A percentile compares a stretch with the other conserved stretches of the same genome.
Evolutionary conservation across 306 rosid genomes (phyloP).

Genomic region (Cercis canadensis): DNA sequence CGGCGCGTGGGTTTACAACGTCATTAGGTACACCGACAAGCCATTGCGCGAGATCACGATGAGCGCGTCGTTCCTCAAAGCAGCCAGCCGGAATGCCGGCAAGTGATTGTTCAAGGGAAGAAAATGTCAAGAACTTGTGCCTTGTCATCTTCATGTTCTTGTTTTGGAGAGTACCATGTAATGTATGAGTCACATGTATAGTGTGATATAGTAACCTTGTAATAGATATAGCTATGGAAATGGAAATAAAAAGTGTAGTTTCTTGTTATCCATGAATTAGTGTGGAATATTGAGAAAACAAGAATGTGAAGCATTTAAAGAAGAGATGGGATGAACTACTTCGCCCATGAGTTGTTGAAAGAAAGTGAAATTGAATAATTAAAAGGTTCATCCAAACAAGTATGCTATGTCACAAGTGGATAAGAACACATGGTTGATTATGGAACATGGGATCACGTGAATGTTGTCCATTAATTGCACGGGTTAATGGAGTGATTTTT

Average conservation of each 20-base stretch:
- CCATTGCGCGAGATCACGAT: constrained; percentile 71
- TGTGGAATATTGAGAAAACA: no score
- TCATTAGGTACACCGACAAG: constrained; percentile 64
- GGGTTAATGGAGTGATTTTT: not conserved
- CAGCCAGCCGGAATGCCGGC: not conserved
- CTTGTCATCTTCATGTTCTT: no score
- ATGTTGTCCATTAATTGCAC: constrained; percentile 32
- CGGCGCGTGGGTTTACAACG: constrained; percentile 73
- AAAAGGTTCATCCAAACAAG: not conserved
- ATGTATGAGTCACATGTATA: not conserved
- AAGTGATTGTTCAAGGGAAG: not conserved
- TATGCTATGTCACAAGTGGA: not conserved
- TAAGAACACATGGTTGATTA: not conserved
- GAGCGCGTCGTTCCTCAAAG: constrained; percentile 62
- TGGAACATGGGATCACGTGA: constrained; percentile 38
- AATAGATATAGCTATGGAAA: not conserved
- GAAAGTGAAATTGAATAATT: not conserved
- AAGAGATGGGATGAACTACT: not conserved
- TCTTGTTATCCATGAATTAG: not conserved
- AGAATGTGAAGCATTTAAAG: no score
- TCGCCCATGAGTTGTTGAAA: not conserved
- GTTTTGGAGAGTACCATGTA: not conserved
- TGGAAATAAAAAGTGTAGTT: not conserved
- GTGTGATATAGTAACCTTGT: not conserved
- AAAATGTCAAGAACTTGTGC: no score